These are phyloP conservation scores for Candida orba DNA, from an alignment of 805 yeast species.

Conservation along the genomic window DNA sequence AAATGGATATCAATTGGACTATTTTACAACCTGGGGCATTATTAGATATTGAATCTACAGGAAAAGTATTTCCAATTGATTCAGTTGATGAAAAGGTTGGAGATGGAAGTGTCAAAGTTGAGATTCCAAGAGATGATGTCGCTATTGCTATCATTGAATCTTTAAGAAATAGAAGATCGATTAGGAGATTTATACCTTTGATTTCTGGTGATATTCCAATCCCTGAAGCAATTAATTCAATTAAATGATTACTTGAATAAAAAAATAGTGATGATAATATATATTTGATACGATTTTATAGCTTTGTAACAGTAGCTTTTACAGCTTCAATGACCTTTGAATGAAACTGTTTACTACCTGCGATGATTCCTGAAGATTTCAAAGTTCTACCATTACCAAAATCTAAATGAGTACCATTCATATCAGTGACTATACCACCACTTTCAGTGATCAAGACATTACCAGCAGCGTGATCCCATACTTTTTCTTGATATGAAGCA, in stretches of 20 bases:
- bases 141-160: conserved; percentile 38
- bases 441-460: conserved; percentile 79
- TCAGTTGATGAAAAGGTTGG: conserved; percentile 12
- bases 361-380: conserved; percentile 85
- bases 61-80: conserved; percentile 33
- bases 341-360: conserved; percentile 41
- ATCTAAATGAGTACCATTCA: conserved; percentile 64
- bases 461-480: conserved; percentile 99
- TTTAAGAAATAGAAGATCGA: conserved; percentile 31
- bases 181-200: conserved; percentile 37
- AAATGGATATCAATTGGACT: conserved; percentile 39
- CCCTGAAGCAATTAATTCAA: conserved; percentile 10
- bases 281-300: background rate
- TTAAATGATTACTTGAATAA: too few relatives aligned
- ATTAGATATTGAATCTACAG: conserved; percentile 34
- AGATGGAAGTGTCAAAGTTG: background rate
- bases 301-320: conserved; percentile 11
- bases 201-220: conserved; percentile 32
- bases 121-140: conserved; percentile 44
- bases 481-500: conserved; percentile 76
- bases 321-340: conserved; percentile 25
- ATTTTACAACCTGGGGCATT: conserved; percentile 49
- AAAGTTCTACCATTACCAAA: conserved; percentile 84
- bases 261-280: too few relatives aligned
- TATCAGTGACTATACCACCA: conserved; percentile 87